phyloP scores from a whole-genome alignment of 768 basidiomycete species.

The Suillus plorans region DNA sequence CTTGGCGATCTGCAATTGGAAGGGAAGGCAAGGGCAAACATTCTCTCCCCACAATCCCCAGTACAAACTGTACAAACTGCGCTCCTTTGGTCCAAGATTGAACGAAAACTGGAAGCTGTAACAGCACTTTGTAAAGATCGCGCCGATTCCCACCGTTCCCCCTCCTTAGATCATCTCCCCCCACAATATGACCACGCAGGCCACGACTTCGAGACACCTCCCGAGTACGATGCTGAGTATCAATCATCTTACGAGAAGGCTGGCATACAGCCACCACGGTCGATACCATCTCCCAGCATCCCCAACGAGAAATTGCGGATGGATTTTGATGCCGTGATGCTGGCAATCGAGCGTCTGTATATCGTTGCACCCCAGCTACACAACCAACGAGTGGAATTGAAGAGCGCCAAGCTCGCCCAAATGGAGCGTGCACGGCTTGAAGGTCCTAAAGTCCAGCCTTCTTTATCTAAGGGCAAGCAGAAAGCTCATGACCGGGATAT shows the following conservation, averaged over 20 bases:
- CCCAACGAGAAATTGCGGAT: conserved; percentile 46
- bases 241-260: conserved; percentile 11
- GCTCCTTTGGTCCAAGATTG: conserved; percentile 74
- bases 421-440: conserved; percentile 67
- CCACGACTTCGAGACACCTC: conserved; percentile 23
- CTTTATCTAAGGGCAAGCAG: conserved; percentile 41
- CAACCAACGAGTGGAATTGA: conserved; percentile 92
- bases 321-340: conserved; percentile 82
- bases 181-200: conserved; percentile 53
- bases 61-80: conserved; percentile 55
- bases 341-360: conserved; percentile 89
- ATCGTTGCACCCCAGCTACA: conserved; percentile 83
- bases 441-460: conserved; percentile 26
- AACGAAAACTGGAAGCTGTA: conserved; percentile 70
- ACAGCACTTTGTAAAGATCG: conserved; percentile 65
- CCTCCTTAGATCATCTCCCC: conserved; percentile 37
- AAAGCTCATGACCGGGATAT: conserved; percentile 45
- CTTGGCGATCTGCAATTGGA: conserved; percentile 62
- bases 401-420: conserved; percentile 64
- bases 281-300: conserved; percentile 15
- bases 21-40: conserved; percentile 1
- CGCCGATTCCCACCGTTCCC: conserved; percentile 19
- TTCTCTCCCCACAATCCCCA: conserved; percentile 29
- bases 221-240: conserved; percentile 23
- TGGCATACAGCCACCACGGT: conserved; percentile 12